Conservation (phyloP, 306 rosid genomes). For the Acacia confusa region DNA sequence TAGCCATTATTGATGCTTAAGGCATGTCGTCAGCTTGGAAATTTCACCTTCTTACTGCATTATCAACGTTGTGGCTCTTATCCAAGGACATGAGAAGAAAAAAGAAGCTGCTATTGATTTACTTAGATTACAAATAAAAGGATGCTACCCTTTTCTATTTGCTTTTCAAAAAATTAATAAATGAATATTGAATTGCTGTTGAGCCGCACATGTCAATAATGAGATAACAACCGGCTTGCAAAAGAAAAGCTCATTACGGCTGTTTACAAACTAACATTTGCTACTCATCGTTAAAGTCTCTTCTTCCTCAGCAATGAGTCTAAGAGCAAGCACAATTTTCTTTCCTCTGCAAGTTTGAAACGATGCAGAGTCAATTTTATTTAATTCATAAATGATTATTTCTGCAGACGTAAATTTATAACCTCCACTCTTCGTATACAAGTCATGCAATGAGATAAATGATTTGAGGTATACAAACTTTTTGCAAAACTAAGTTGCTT, state of each 20-base stretch:
- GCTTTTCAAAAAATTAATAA: background rate
- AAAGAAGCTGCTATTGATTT: background rate
- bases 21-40: background rate
- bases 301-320: background rate
- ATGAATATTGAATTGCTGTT: background rate
- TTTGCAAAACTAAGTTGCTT: constrained; percentile 10
- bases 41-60: background rate
- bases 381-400: background rate
- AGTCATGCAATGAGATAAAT: constrained; percentile 3
- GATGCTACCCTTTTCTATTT: background rate
- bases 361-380: background rate
- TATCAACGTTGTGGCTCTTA: background rate
- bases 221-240: too few relatives aligned
- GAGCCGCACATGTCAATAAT: background rate
- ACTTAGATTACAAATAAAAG: background rate
- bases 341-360: background rate
- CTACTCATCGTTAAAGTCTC: background rate
- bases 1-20: background rate
- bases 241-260: too few relatives aligned
- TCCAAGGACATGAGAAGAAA: background rate
- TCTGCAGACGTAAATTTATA: background rate
- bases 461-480: constrained; percentile 3
- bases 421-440: background rate
- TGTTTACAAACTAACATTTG: too few relatives aligned
- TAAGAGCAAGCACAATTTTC: background rate